Conservation (phyloP, 2,329 filamentous ascomycete species). For the Falciphora oryzae region DNA sequence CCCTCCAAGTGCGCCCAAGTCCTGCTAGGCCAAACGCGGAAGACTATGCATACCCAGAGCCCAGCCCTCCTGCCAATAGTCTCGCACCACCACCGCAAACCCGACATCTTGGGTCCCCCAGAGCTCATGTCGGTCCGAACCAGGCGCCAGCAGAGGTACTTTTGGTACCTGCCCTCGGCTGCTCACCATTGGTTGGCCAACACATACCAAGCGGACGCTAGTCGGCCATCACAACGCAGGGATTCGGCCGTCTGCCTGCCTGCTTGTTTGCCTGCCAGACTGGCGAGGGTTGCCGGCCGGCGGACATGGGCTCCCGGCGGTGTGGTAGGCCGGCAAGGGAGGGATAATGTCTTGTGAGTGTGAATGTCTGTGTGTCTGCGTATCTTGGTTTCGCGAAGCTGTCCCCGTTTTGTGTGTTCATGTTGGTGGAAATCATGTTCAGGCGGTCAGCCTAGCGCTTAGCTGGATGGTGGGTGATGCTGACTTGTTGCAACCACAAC, state of each 20-base stretch:
- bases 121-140: background rate
- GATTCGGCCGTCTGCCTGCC: no score
- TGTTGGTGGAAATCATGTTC: background rate
- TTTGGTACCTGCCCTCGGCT: background rate
- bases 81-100: background rate
- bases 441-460: background rate
- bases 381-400: background rate
- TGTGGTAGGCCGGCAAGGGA: background rate
- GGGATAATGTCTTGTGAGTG: no score
- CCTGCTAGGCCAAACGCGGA: background rate
- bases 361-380: no score
- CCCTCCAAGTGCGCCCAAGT: background rate
- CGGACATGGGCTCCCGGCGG: background rate
- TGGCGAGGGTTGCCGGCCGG: no score
- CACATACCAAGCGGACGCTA: background rate
- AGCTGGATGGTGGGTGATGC: background rate
- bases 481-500: background rate
- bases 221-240: background rate
- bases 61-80: background rate
- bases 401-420: background rate
- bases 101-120: background rate
- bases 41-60: background rate
- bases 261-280: no score
- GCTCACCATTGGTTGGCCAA: background rate
- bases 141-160: background rate